Evolutionary conservation across 805 yeast genomes (phyloP), one percentile per base, ranked within the genome.

Genomic region (Pichia exigua): DNA sequence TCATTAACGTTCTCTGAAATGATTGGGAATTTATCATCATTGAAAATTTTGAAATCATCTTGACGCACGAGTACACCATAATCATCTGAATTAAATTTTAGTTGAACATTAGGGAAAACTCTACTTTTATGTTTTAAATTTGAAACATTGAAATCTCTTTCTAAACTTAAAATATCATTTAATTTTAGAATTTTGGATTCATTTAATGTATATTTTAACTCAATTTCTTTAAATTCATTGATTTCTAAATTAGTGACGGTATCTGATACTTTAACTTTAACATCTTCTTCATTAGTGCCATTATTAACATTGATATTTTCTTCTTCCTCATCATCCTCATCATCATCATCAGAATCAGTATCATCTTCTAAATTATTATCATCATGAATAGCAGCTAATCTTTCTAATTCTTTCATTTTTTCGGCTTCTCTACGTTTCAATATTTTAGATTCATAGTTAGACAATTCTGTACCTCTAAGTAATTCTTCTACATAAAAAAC

Each of bases 41-140:
- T 83, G 35, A 74, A 79, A 51, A 76, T 70, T 32, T 73, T 76
- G 60, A 83, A 85, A 58, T 83, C 85, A 40, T 80, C 78, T 43
- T 76, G 76, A 55, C 84, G 82, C 21, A 91, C 82, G 2, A 83
- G 68, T 51, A 81, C 83, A 30, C 99, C 99, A 65, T 92, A 94
- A 57, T 92, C 97, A 63, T 94, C 98, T 45, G 75, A 70, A 57
- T 85, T 80, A 24, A 77, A 70, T 58, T 79, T 78, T 30, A 73
- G 76, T 1, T 78, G 76, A 40, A 79, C 70, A 58, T 72, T 85
- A 13, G 96, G 98, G 62, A 92, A 94, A 87, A 86, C 84, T 44
- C 75, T 78, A 65, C 73, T 75, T 66, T 62, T 77, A 65, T 73
- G 78, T 61, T 65, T 68, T 39, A 74, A 73, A 7, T 72, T 71